Percentiles rank a stretch among this genome's conserved stretches.
Conservation (phyloP, 2,329 filamentous ascomycete species). For the Juglanconis juglandina region DNA sequence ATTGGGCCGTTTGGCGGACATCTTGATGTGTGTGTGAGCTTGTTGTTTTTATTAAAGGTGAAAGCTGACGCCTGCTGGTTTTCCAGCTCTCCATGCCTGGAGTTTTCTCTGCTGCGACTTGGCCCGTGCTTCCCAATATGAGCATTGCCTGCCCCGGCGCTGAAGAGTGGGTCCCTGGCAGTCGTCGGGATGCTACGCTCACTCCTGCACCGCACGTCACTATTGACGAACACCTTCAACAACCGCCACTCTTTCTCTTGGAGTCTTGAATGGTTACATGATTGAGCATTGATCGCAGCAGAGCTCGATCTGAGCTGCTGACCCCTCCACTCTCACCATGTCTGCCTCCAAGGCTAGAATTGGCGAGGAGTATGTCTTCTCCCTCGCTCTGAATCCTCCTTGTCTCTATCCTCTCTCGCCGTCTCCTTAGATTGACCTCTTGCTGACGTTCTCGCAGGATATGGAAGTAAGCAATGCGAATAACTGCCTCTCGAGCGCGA, state of each 20-base stretch:
- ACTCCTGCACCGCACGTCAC: not conserved
- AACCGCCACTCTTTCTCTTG: not conserved
- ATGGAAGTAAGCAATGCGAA: slow-evolving; percentile 71
- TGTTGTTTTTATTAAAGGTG: not conserved
- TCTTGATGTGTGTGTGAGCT: slow-evolving; percentile 33
- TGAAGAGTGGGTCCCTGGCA: too few relatives aligned
- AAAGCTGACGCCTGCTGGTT: not conserved
- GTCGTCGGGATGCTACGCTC: not conserved
- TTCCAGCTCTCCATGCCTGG: not conserved
- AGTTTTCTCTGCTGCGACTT: slow-evolving; percentile 8
- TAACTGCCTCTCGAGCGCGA: not conserved
- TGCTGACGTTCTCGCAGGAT: slow-evolving; percentile 53
- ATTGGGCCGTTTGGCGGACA: slow-evolving; percentile 91
- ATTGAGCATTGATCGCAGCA: slow-evolving; percentile 15
- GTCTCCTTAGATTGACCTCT: slow-evolving; percentile 21
- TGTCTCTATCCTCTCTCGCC: not conserved
- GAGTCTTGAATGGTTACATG: slow-evolving; percentile 17
- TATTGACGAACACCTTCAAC: not conserved
- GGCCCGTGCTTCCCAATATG: slow-evolving; percentile 8
- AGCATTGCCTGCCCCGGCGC: slow-evolving; percentile 11
- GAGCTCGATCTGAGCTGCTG: slow-evolving; percentile 18
- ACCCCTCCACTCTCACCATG: slow-evolving; percentile 36
- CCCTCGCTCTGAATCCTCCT: not conserved
- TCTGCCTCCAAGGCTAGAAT: slow-evolving; percentile 59
- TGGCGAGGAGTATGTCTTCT: slow-evolving; percentile 55